These are phyloP conservation scores for Bretziella fagacearum DNA, from an alignment of 2,329 filamentous ascomycete species.

Conservation along the genomic window DNA sequence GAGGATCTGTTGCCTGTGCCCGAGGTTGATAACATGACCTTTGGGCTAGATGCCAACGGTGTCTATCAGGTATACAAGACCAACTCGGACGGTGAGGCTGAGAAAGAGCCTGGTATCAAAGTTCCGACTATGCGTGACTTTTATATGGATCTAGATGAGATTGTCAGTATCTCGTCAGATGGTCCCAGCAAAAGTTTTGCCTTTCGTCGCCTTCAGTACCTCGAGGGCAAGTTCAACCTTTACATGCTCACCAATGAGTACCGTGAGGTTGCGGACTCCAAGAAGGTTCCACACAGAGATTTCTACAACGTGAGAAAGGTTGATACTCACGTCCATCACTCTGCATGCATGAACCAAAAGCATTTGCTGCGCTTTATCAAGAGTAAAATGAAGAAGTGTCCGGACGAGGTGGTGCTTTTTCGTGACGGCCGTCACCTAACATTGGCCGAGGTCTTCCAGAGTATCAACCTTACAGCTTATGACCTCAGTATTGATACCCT, in stretches of 20 bases:
- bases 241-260: constrained; percentile 91
- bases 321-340: constrained; percentile 97
- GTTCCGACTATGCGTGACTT: constrained; percentile 92
- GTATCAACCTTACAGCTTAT: constrained; percentile 92
- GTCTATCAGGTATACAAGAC: constrained; percentile 87
- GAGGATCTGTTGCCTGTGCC: constrained; percentile 63
- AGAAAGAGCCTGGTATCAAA: constrained; percentile 48
- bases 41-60: constrained; percentile 62
- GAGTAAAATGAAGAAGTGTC: constrained; percentile 98
- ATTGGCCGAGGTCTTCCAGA: constrained; percentile 83
- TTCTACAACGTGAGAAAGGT: constrained; percentile 99
- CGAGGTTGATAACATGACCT: constrained; percentile 51
- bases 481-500: constrained; percentile 95
- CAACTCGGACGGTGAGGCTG: constrained; percentile 36
- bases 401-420: constrained; percentile 82
- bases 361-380: constrained; percentile 97
- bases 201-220: constrained; percentile 80
- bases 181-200: constrained; percentile 95
- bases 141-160: constrained; percentile 81
- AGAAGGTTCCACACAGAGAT: constrained; percentile 91
- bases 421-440: constrained; percentile 87
- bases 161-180: constrained; percentile 80
- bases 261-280: constrained; percentile 93
- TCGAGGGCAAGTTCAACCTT: constrained; percentile 94
- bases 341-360: constrained; percentile 99